Percentiles rank a stretch among this genome's conserved stretches.
Evolutionary conservation across 495 filamentous ascomycete species (phyloP).

Genomic region (Peziza echinospora): DNA sequence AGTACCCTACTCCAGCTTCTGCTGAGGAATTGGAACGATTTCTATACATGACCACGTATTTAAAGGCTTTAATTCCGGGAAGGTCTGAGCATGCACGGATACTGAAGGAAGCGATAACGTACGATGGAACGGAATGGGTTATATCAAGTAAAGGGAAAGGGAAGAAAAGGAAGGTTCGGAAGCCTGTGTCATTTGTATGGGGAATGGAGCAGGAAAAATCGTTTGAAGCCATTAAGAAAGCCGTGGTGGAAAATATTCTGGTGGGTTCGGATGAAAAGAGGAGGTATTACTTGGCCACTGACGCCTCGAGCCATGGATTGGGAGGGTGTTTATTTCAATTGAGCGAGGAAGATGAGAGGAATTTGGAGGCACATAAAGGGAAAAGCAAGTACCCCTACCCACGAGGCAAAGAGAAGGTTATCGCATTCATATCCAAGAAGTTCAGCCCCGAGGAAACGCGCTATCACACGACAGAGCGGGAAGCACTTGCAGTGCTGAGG

Average conservation of each 20-base stretch:
- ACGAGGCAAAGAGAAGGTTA: not conserved
- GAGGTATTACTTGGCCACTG: not conserved
- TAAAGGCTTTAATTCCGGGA: not conserved
- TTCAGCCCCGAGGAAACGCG: not conserved
- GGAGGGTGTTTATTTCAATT: not conserved
- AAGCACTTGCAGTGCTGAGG: slow-evolving; percentile 1
- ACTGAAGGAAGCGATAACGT: not conserved
- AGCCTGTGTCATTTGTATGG: not conserved
- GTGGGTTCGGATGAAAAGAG: not conserved
- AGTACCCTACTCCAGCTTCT: not conserved
- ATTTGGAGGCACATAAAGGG: too few relatives aligned
- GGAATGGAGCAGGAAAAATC: not conserved
- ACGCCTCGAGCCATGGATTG: not conserved
- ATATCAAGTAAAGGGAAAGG: not conserved
- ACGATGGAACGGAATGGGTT: too few relatives aligned
- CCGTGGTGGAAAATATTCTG: not conserved
- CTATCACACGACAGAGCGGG: slow-evolving; percentile 1
- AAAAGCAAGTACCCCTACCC: not conserved
- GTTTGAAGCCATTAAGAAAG: not conserved
- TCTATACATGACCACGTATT: slow-evolving; percentile 1
- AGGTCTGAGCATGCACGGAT: not conserved
- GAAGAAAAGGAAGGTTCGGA: not conserved
- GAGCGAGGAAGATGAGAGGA: not conserved
- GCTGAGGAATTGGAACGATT: not conserved
- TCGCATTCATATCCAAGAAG: not conserved